Base-by-base conservation (phyloP, 1,139 yeast species). In the Scheffersomyces illinoinensis region DNA sequence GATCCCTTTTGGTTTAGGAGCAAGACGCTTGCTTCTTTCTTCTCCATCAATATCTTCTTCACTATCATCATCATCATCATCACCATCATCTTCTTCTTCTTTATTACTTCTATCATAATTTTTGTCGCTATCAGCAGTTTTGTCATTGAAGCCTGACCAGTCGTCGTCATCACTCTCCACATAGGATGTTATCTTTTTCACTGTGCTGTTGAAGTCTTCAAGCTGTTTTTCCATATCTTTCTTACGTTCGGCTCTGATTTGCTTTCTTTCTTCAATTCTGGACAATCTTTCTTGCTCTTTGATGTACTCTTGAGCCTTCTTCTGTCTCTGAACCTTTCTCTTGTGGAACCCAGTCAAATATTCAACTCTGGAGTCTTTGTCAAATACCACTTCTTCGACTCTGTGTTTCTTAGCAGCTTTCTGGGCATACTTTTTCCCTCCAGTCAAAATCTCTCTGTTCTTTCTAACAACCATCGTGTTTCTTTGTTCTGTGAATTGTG, bases 261-360 rank as follows among this genome's bases (percentile, higher is more conserved):
- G 78, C 66, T 87, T 85, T 62, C 97, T 82, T 69, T 91, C 97
- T 64, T 89, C 96, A n/a, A 92, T 79, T 67, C 85, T 85, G 2
- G 86, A 87, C 62, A 87, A 77, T 63, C 93, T 81, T 6, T 88
- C 96, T 68, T 89, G 91, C 70, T 93, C 97, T 66, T 89, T 86
- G 56, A 83, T 84, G 66, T 82, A 86, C 61, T 85, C 90, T 64
- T 85, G 87, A 0, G 98, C 98, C 65, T 88, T 88, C 76, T 92
- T 93, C 75, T 90, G 91, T 72, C 98, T 83, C 69, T 90, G 90
- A 21, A 93, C 71, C 73, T 95, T 95, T 69, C 99, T 85, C 76
- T 95, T 95, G 73, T 95, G 99, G 72, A 95, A 95, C 47, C 99
- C 99, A 0, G 98, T 95, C 66, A 95, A 78, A 73, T 88, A 95